Evolutionary conservation across 306 rosid genomes (phyloP).

Genomic region (apple (Malus domestica)): ASM211411v1 NC_041795.1:6673001-6673500

Average conservation of each 20-base stretch:
- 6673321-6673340: not conserved
- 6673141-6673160: accelerated
- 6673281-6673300: constrained; percentile 26
- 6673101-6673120: constrained; percentile 16
- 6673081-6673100: no score
- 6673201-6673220: constrained; percentile 3
- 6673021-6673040: accelerated
- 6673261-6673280: constrained; percentile 30
- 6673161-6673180: accelerated
- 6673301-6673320: constrained; percentile 22
- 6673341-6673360: not conserved
- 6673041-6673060: constrained; percentile 25
- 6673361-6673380: constrained; percentile 6
- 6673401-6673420: not conserved
- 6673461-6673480: no score
- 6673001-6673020: constrained; percentile 18
- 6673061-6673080: not conserved
- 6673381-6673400: not conserved
- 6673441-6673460: no score
- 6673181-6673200: constrained; percentile 24
- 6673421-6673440: not conserved
- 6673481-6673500: no score
- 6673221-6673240: accelerated
- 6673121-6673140: not conserved
- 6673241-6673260: not conserved